Percentiles rank a stretch among this genome's conserved stretches.
Evolutionary conservation across 1,284 basidiomycete species (phyloP).

Genomic region (Pyrrhoderma noxium): DNA sequence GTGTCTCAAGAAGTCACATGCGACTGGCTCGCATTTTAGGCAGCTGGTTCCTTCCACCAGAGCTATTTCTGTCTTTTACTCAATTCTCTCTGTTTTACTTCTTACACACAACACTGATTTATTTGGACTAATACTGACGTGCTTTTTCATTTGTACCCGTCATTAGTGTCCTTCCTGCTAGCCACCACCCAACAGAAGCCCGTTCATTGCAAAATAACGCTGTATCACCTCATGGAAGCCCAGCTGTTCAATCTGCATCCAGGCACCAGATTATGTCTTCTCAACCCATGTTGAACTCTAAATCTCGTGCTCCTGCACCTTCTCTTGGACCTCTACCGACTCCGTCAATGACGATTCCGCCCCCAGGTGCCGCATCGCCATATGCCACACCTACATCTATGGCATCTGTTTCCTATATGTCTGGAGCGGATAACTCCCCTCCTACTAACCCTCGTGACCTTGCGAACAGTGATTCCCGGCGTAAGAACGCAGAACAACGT

Average conservation of each 20-base stretch:
- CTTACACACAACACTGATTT: too few relatives aligned
- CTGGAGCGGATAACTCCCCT: conserved; percentile 2
- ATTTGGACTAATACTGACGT: too few relatives aligned
- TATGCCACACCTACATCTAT: conserved; percentile 11
- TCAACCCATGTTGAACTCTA: conserved; percentile 1
- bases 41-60: too few relatives aligned
- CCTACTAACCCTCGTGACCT: not conserved
- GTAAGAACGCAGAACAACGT: conserved; percentile 67
- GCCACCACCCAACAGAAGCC: not conserved
- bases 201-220: too few relatives aligned
- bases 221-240: too few relatives aligned
- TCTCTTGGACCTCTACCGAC: conserved; percentile 11
- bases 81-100: too few relatives aligned
- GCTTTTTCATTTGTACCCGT: too few relatives aligned
- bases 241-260: too few relatives aligned
- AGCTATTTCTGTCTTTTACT: too few relatives aligned
- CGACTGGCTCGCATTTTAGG: too few relatives aligned
- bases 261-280: too few relatives aligned
- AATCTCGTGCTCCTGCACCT: conserved; percentile 8
- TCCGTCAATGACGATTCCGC: not conserved
- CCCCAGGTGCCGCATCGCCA: conserved; percentile 6
- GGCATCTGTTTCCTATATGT: conserved; percentile 2
- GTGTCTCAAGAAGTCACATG: not conserved
- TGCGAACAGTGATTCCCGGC: conserved; percentile 52
- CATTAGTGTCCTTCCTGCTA: not conserved